These are phyloP conservation scores for Cucumis hystrix DNA, from an alignment of 306 rosid species.

Conservation along the genomic window DNA sequence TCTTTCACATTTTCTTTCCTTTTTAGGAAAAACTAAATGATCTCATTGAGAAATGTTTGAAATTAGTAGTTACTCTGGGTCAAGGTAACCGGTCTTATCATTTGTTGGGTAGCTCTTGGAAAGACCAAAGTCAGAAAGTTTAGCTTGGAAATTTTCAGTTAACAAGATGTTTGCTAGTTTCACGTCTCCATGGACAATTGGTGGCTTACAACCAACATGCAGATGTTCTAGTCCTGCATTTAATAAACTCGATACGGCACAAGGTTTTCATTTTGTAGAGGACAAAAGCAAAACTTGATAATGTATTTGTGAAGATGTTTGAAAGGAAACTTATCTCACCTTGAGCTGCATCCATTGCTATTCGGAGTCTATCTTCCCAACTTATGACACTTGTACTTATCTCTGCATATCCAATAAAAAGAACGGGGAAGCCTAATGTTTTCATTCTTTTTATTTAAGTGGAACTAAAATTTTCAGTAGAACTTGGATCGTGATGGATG, in stretches of 20 bases:
- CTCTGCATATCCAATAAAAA: neutral
- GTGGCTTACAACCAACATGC: conserved; percentile 33
- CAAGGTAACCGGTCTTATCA: conserved; percentile 13
- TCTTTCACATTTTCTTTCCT: neutral
- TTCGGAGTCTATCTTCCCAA: conserved; percentile 25
- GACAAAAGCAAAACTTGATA: neutral
- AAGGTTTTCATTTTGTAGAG: neutral
- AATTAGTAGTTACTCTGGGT: conserved; percentile 14
- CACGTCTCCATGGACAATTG: conserved; percentile 20
- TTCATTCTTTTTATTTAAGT: neutral
- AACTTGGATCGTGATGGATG: neutral
- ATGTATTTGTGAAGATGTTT: neutral
- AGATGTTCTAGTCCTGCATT: conserved; percentile 39
- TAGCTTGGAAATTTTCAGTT: conserved; percentile 13
- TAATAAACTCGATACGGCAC: neutral
- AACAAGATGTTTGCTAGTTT: conserved; percentile 20
- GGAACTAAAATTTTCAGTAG: neutral
- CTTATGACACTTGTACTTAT: conserved; percentile 5
- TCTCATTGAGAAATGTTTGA: neutral
- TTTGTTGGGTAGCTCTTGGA: conserved; percentile 5
- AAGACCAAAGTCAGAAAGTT: conserved; percentile 22
- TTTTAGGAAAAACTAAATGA: neutral
- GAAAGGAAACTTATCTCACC: conserved; percentile 7
- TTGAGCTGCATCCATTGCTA: conserved; percentile 27
- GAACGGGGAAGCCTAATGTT: neutral